Conservation (phyloP, 2,329 filamentous ascomycete species). For the Ilyonectria robusta region DNA sequence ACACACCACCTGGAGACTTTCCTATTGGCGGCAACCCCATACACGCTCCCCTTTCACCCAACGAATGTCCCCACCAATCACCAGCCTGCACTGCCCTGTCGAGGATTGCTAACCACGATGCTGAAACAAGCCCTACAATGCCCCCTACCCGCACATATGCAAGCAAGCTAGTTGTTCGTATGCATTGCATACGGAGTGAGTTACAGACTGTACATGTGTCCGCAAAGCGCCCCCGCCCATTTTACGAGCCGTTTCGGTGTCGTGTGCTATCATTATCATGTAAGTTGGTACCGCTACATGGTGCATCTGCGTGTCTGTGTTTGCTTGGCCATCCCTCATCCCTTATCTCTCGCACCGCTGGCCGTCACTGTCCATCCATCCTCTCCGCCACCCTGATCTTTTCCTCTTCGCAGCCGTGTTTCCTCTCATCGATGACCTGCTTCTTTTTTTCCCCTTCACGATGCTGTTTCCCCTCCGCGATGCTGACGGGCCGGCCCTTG, state of each 20-base stretch:
- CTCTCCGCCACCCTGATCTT: not conserved
- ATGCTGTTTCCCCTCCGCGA: not conserved
- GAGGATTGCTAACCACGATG: constrained; percentile 43
- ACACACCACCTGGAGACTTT: constrained; percentile 15
- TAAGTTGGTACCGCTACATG: too few species aligned
- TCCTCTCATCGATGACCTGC: not conserved
- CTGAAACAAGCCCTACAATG: constrained; percentile 48
- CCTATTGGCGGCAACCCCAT: constrained; percentile 20
- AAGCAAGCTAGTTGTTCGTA: constrained; percentile 32
- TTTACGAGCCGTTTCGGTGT: not conserved
- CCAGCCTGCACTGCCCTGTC: constrained; percentile 26
- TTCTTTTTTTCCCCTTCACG: not conserved
- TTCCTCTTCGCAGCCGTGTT: not conserved
- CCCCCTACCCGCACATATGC: constrained; percentile 42
- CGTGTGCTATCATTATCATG: not conserved
- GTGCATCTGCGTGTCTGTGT: not conserved
- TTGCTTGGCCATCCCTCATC: not conserved
- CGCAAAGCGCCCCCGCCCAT: not conserved
- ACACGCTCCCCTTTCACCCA: constrained; percentile 27
- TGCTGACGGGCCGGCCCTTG: not conserved
- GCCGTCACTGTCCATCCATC: not conserved
- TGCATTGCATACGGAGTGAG: constrained; percentile 5
- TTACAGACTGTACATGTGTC: not conserved
- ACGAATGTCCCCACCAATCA: constrained; percentile 38
- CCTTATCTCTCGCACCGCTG: not conserved